Evolutionary conservation across 192 early-diverging fungal genomes (phyloP).

Genomic region (Coemansia erecta): DNA sequence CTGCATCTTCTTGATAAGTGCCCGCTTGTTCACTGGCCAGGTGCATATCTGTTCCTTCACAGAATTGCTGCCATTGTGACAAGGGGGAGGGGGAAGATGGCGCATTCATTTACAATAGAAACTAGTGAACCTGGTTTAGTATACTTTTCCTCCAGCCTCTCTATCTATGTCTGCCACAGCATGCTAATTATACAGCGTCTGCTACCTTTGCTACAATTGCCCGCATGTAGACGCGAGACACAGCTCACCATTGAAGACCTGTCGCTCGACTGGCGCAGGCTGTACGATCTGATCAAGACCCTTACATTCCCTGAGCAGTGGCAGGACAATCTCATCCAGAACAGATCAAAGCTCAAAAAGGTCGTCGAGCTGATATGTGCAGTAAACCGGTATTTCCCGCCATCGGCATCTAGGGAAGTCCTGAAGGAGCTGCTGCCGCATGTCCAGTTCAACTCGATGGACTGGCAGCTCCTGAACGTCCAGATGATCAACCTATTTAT

Average conservation of each 20-base stretch:
- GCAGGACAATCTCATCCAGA: constrained; percentile 60
- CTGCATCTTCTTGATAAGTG: neutral
- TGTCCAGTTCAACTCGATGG: constrained; percentile 68
- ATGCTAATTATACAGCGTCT: no score
- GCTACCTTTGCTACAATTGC: neutral
- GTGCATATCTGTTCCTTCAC: no score
- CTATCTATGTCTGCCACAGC: no score
- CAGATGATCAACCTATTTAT: constrained; percentile 69
- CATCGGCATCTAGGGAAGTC: constrained; percentile 67
- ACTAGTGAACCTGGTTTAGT: no score
- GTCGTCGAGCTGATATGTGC: constrained; percentile 24
- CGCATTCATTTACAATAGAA: no score
- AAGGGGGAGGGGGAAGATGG: no score
- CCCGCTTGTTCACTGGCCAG: no score
- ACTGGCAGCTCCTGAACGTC: constrained; percentile 56
- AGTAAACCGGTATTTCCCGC: constrained; percentile 60
- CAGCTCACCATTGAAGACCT: constrained; percentile 61
- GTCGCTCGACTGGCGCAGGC: constrained; percentile 70
- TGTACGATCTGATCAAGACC: constrained; percentile 62
- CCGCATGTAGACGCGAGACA: constrained; percentile 44
- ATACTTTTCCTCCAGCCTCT: no score
- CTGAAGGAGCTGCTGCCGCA: constrained; percentile 74
- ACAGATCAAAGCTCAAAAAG: constrained; percentile 33
- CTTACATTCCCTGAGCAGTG: constrained; percentile 65
- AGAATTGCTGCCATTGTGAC: no score